Base-by-base conservation (phyloP, 139 green algal genomes). In the Picochlorum sp. region DNA sequence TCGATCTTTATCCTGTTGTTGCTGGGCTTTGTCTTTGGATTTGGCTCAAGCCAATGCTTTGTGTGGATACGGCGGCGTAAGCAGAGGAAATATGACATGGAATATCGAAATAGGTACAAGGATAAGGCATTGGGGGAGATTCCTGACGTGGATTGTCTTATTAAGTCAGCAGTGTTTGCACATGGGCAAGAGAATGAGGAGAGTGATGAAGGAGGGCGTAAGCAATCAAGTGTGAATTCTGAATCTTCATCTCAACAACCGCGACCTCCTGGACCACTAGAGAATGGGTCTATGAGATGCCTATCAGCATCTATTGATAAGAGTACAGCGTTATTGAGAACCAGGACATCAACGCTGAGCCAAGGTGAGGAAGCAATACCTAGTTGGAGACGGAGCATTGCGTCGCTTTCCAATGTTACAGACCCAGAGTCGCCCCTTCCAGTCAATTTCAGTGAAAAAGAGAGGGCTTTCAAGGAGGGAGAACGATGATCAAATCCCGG, bases 91-190 rank as follows among this genome's bases (percentile, higher is more conserved):
- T 21, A 28, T 23, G 56, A 62, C 9, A 21, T 47, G 16, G 56
- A 62, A 28, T 62, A 47, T 62, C 15, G 56, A 45, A 24, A 62
- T 16, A 45, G 56, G 15, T 59, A 34, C 23, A 34, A 34, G 26
- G 23, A 34, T 59, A 54, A 54, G 47, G 18, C 47, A 9, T 13
- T 26, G n/a, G 51, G 51, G 9, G 21, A 59, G 51, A 20, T 34
- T 18, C 21, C 51, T 14, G 51, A 59, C 23, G 51, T 59, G 23
- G 49, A 69, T 23, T 45, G 50, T 0, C 47, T 69, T 6, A 44
- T 60, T 44, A 34, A 63, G 26, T 41, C 38, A 20, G 44, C 54
- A 67, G 21, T 67, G 18, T 54, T 54, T 54, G 6, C 47, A 26
- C 16, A 54, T 21, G 16, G n/a, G 16, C 18, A 24, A 54, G 18